Conservation (phyloP, 441 rosid genomes). For the Populus trichocarpa region DNA sequence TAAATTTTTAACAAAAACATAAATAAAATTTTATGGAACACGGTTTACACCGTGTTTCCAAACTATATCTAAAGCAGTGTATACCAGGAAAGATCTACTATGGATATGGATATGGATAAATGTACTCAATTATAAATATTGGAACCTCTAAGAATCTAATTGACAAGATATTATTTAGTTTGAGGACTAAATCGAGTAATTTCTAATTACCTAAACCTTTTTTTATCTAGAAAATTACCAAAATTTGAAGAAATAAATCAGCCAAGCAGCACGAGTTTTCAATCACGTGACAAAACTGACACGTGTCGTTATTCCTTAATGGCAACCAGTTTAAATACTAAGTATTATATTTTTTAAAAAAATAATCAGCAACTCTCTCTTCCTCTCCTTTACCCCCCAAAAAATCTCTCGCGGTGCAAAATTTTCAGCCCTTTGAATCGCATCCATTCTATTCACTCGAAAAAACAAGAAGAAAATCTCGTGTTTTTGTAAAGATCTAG, state of each 20-base stretch:
- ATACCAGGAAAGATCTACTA: neutral
- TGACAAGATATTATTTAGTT: neutral
- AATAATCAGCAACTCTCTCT: neutral
- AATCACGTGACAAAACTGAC: constrained; percentile 29
- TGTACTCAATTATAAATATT: neutral
- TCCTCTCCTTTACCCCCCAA: neutral
- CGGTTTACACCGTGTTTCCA: too few species aligned
- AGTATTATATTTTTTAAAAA: neutral
- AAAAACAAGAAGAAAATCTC: neutral
- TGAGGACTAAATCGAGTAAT: neutral
- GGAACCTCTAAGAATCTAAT: neutral
- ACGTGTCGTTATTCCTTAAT: constrained; percentile 15
- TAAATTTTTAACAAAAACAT: too few species aligned
- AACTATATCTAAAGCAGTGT: too few species aligned
- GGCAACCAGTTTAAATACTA: neutral
- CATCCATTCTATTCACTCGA: constrained; percentile 17
- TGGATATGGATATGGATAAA: neutral
- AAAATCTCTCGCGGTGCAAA: constrained; percentile 20
- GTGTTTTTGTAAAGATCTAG: constrained; percentile 43
- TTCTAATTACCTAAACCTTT: neutral
- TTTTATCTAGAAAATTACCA: too few species aligned
- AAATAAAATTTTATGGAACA: too few species aligned
- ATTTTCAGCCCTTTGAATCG: constrained; percentile 21
- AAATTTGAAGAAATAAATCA: neutral
- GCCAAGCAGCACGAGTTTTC: constrained; percentile 7